Evolutionary conservation across 108 stramenopile genomes (phyloP), one percentile per base, ranked within the genome.

Genomic region (Parietichytrium sp.): DNA sequence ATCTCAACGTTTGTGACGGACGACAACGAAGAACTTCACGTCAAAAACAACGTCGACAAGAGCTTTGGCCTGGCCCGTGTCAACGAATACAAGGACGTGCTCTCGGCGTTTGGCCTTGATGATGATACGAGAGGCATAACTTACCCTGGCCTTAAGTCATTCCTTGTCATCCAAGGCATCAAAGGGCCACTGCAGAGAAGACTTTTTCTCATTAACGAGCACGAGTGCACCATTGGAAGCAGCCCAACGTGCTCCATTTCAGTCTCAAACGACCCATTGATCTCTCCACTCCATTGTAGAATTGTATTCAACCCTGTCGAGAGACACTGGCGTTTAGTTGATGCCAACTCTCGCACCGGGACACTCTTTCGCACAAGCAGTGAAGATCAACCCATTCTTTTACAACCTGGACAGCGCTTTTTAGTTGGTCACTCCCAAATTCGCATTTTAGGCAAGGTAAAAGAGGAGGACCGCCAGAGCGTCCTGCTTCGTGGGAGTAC

Each of bases 401-500:
- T 72, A 25, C 61, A 72, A 42, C 61, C 61, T 15, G 61, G 61
- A n/a, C 61, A 72, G 61, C 61, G 61, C 33, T 72, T 72, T 38
- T 42, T 72, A 7, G 2, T 72, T 3, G 61, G 61, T 7, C 33
- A 72, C 23, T 72, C 61, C 8, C 61, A 72, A 25, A 33, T 72
- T 27, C 61, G 61, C 13, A 7, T 72, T n/a, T 42, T 72, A 6
- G 61, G 61, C n/a, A n/a, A n/a, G n/a, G n/a, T n/a, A n/a, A n/a
- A n/a, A n/a, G n/a, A n/a, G n/a, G n/a, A n/a, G n/a, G n/a, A n/a
- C n/a, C n/a, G n/a, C n/a, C n/a, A n/a, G n/a, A n/a, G n/a, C n/a
- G n/a, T n/a, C n/a, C n/a, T n/a, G n/a, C n/a, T n/a, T n/a, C n/a
- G n/a, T n/a, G n/a, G n/a, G n/a, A n/a, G n/a, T n/a, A n/a, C n/a